Evolutionary conservation across 1,284 basidiomycete species (phyloP).

Genomic region (Peniophora sp.): DNA sequence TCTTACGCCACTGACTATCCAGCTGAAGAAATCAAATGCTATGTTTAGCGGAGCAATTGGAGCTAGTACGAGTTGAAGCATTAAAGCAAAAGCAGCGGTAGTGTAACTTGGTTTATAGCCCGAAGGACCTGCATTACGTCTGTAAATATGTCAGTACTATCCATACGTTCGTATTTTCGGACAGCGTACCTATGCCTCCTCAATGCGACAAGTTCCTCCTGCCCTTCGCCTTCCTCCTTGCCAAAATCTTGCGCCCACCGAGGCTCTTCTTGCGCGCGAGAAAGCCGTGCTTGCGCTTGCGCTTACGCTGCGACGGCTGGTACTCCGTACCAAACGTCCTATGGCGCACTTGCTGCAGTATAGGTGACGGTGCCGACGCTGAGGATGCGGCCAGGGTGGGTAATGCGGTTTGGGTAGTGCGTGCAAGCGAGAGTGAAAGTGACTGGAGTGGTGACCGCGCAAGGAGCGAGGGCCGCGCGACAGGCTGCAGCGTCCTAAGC

Average conservation of each 20-base stretch:
- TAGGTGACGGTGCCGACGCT: slow-evolving; percentile 1
- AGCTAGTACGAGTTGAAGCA: too few species aligned
- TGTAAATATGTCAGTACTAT: too few species aligned
- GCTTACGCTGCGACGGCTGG: slow-evolving; percentile 81
- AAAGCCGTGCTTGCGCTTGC: slow-evolving; percentile 88
- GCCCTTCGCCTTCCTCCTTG: slow-evolving; percentile 27
- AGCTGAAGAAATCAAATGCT: too few species aligned
- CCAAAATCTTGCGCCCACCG: slow-evolving; percentile 53
- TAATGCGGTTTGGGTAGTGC: neutral
- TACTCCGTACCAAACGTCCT: slow-evolving; percentile 66
- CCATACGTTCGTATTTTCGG: too few species aligned
- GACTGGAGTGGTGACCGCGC: neutral
- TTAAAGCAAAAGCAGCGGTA: too few species aligned
- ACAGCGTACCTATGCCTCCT: slow-evolving; percentile 4
- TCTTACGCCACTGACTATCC: too few species aligned
- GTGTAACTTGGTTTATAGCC: too few species aligned
- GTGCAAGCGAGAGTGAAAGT: neutral
- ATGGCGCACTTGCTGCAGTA: slow-evolving; percentile 38
- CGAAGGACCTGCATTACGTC: too few species aligned
- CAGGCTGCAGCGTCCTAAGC: slow-evolving; percentile 1
- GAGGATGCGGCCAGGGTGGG: neutral
- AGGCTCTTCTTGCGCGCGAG: slow-evolving; percentile 58
- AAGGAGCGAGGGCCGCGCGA: neutral
- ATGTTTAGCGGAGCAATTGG: too few species aligned
- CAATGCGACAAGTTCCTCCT: slow-evolving; percentile 33